Conservation (phyloP, 331 rosid species). For the Rosa hybrid region DNA sequence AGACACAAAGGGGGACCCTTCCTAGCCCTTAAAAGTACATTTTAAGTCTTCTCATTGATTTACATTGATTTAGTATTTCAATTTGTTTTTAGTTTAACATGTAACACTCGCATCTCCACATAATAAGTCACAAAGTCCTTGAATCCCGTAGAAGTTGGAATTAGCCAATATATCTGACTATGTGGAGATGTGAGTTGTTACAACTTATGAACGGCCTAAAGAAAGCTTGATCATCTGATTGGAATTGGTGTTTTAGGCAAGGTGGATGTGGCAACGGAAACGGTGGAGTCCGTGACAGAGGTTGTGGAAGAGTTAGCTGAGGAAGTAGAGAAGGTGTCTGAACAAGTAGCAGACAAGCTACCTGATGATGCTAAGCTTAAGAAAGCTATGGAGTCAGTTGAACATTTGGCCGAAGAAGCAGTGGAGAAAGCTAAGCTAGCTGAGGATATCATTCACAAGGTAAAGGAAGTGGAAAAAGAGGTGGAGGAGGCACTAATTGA, state of each 20-base stretch:
- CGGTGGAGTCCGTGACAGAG: conserved; percentile 14
- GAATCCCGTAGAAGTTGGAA: neutral
- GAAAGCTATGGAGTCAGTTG: conserved; percentile 12
- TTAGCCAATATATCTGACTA: neutral
- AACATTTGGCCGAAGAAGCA: conserved; percentile 8
- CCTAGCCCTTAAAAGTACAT: conserved; percentile 8
- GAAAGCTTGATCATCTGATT: neutral
- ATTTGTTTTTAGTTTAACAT: neutral
- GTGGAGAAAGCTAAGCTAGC: conserved; percentile 13
- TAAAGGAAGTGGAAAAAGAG: conserved; percentile 5
- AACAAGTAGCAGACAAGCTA: conserved; percentile 2
- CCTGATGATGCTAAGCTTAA: conserved; percentile 20
- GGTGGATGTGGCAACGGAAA: conserved; percentile 13
- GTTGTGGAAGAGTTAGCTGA: conserved; percentile 17
- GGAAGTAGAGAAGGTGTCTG: conserved; percentile 13
- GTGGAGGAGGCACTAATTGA: conserved; percentile 4
- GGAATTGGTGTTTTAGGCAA: neutral
- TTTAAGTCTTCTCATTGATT: neutral
- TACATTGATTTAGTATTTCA: no score
- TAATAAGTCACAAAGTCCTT: no score
- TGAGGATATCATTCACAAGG: conserved; percentile 23
- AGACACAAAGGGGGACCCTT: conserved; percentile 22
- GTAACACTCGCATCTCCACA: neutral
- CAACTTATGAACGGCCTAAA: neutral
- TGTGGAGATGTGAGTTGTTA: neutral